Evolutionary conservation across 192 early-diverging fungal species (phyloP).

Genomic region (Kappamyces sp.): DNA sequence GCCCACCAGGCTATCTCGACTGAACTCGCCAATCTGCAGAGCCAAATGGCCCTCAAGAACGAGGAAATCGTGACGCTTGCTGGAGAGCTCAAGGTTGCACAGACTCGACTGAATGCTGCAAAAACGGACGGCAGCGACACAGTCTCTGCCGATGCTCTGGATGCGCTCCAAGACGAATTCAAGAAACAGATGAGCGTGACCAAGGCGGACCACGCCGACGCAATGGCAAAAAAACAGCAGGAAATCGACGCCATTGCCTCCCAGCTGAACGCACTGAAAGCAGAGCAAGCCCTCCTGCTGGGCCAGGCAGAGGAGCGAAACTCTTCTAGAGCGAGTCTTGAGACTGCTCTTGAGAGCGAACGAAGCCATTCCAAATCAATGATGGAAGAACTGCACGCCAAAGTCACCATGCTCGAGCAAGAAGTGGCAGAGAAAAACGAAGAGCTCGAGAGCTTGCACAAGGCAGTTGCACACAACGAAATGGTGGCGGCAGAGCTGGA

Average conservation of each 20-base stretch:
- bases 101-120: background rate
- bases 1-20: background rate
- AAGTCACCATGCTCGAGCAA: constrained; percentile 2
- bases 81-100: constrained; percentile 2
- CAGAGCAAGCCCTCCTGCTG: background rate
- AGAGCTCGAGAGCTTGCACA: background rate
- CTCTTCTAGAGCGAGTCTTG: too few relatives aligned
- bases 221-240: constrained; percentile 6
- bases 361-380: background rate
- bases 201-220: background rate
- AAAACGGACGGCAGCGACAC: constrained; percentile 1
- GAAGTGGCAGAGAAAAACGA: constrained; percentile 5
- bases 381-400: background rate
- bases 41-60: constrained; percentile 1
- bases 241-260: constrained; percentile 1
- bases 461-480: constrained; percentile 10
- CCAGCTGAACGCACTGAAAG: background rate
- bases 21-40: constrained; percentile 12
- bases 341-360: background rate
- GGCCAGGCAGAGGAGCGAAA: background rate
- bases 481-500: background rate
- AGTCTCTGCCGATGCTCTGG: constrained; percentile 1
- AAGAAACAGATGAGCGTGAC: background rate
- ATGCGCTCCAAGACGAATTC: background rate
- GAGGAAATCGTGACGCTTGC: constrained; percentile 6